A percentile compares a stretch with the other conserved stretches of the same genome.
These are phyloP conservation scores for Choiromyces venosus DNA, from an alignment of 495 filamentous ascomycete genomes.

Conservation along the genomic window DNA sequence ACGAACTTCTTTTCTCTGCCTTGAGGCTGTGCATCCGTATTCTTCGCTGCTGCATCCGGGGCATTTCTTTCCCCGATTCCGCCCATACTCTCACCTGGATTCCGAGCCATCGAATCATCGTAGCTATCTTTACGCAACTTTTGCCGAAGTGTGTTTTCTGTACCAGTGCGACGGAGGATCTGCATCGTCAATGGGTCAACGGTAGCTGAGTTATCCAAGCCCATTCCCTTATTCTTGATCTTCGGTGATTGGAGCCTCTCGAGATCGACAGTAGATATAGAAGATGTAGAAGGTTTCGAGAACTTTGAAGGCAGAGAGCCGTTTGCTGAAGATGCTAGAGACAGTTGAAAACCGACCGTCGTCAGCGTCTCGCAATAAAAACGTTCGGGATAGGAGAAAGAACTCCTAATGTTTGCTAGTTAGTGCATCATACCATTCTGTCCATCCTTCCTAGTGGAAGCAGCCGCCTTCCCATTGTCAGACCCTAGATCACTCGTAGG, in stretches of 20 bases:
- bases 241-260: constrained; percentile 23
- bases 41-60: constrained; percentile 35
- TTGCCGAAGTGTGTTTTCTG: constrained; percentile 61
- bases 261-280: constrained; percentile 4
- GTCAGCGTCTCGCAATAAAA: constrained; percentile 14
- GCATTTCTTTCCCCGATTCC: constrained; percentile 43
- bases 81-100: constrained; percentile 51
- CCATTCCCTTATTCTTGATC: constrained; percentile 18
- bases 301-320: constrained; percentile 15
- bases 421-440: not conserved
- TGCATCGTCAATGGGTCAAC: constrained; percentile 46
- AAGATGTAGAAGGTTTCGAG: constrained; percentile 11
- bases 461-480: constrained; percentile 15
- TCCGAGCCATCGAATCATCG: constrained; percentile 45
- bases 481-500: constrained; percentile 10
- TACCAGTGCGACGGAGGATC: constrained; percentile 78
- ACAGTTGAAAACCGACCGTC: constrained; percentile 15
- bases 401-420: not conserved
- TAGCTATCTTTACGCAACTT: constrained; percentile 57
- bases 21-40: constrained; percentile 46
- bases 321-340: constrained; percentile 9
- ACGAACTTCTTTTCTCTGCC: constrained; percentile 46
- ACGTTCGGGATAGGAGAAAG: not conserved
- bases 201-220: constrained; percentile 4
- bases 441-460: constrained; percentile 23